These are phyloP conservation scores for Tulasnella sp. DNA, from an alignment of 768 basidiomycete genomes.

Conservation along the genomic window DNA sequence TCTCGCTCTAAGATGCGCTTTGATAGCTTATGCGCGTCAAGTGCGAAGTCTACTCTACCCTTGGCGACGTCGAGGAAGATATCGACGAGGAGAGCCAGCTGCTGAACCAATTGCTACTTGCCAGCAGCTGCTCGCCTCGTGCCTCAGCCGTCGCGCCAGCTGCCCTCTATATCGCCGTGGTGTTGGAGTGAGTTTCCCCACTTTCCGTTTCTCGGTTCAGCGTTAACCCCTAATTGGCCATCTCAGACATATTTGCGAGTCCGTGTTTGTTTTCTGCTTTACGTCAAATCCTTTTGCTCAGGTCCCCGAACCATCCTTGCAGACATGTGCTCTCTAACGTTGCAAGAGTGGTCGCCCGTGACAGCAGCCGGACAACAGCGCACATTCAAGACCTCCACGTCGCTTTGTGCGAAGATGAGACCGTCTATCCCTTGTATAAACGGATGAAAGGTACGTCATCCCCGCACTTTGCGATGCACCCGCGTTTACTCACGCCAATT, in stretches of 20 bases:
- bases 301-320: conserved; percentile 14
- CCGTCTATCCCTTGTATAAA: conserved; percentile 74
- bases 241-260: conserved; percentile 79
- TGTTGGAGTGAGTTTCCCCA: conserved; percentile 63
- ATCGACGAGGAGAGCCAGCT: conserved; percentile 48
- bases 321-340: conserved; percentile 80
- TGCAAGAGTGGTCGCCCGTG: conserved; percentile 70
- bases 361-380: conserved; percentile 35
- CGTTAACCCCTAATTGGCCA: neutral
- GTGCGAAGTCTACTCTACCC: conserved; percentile 77
- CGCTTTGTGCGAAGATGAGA: conserved; percentile 82
- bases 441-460: conserved; percentile 60
- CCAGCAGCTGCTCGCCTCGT: conserved; percentile 36
- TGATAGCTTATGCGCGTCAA: conserved; percentile 63
- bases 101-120: conserved; percentile 43
- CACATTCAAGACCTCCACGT: conserved; percentile 57
- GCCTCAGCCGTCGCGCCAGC: conserved; percentile 60
- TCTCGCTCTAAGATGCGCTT: neutral
- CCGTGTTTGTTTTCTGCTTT: conserved; percentile 27
- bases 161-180: conserved; percentile 80
- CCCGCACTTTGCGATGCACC: neutral
- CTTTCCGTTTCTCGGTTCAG: conserved; percentile 17
- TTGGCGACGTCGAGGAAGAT: conserved; percentile 72
- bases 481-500: neutral
- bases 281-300: neutral